Evolutionary conservation across 306 rosid genomes (phyloP).

Genomic region (Gastrolobium villosum): DNA sequence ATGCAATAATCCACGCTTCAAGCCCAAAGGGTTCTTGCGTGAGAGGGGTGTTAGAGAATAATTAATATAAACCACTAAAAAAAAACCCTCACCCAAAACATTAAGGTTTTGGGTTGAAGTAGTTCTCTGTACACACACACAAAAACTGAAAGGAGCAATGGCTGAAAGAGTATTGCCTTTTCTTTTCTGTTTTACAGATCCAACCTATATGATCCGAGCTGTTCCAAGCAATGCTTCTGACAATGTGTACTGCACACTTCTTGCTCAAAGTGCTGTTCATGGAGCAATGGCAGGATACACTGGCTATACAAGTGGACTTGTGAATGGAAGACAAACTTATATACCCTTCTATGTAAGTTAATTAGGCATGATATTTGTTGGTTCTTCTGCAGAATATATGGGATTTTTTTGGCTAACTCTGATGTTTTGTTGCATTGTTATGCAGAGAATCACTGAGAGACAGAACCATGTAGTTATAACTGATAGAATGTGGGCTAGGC

Average conservation of each 20-base stretch:
- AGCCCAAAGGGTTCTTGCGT: no score
- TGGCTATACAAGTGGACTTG: conserved; percentile 82
- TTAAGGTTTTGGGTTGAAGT: no score
- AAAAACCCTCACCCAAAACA: no score
- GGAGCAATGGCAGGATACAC: conserved; percentile 99
- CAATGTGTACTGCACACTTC: conserved; percentile 91
- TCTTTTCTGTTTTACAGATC: conserved; percentile 67
- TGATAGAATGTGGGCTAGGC: conserved; percentile 99
- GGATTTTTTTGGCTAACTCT: background rate
- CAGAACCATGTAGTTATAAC: conserved; percentile 87
- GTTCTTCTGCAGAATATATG: conserved; percentile 20
- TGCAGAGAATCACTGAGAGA: conserved; percentile 82
- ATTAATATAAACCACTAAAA: no score
- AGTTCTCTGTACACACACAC: background rate
- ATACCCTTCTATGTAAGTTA: conserved; percentile 89
- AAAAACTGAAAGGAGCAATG: background rate
- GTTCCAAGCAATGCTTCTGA: conserved; percentile 93
- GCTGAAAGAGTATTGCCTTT: background rate
- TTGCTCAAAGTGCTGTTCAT: conserved; percentile 95
- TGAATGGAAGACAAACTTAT: conserved; percentile 90
- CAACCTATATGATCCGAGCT: conserved; percentile 96
- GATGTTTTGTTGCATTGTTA: conserved; percentile 24
- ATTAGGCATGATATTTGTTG: background rate
- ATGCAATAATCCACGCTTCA: no score
- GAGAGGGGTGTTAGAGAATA: no score